Evolutionary conservation across 495 filamentous ascomycete genomes (phyloP), one percentile per base, ranked within the genome.

Genomic region (Letharia lupina): DNA sequence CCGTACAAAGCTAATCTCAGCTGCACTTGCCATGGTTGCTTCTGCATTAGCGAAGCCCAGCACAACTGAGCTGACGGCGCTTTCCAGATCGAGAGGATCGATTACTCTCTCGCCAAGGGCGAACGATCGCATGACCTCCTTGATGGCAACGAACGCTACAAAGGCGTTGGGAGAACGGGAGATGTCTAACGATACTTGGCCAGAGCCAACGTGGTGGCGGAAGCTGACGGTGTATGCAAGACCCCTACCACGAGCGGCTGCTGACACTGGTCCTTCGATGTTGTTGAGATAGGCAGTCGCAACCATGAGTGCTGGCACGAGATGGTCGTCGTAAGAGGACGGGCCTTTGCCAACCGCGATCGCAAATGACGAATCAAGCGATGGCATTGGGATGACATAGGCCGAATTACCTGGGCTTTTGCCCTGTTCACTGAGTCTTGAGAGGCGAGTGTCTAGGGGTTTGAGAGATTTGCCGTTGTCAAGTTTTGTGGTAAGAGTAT

Each of bases 251-350:
- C 94, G 91, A 61, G 96, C 87, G 4, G 91, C 90, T 66, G 86
- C 86, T 92, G 93, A 98, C 33, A 98, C 83, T 8, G 94, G 95
- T 3, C 94, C 94, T 77, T 98, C 95, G 23, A 94, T 89, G 0
- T 91, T 86, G 69, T 96, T 93, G 67, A 99, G 88, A 75, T 96
- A 98, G 15, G 91, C 83, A 41, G 89, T 83, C 2, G 92, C 93
- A 13, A 98, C 91, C 68, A 96, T 81, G 59, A 94, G 79, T 3
- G 95, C 87, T 3, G 94, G 93, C 16, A 98, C 79, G 35, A 82
- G 80, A 1, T 91, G 90, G 70, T 96, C 86, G 52, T 83, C 80
- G 71, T 88, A 91, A 1, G 86, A 89, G 54, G 83, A 80, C 3
- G 93, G 84, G 50, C 94, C 94, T 28, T 82, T 82, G 54, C 84